These are phyloP conservation scores for Cyclanthera cordifolia DNA, from an alignment of 306 rosid species.

Conservation along the genomic window DNA sequence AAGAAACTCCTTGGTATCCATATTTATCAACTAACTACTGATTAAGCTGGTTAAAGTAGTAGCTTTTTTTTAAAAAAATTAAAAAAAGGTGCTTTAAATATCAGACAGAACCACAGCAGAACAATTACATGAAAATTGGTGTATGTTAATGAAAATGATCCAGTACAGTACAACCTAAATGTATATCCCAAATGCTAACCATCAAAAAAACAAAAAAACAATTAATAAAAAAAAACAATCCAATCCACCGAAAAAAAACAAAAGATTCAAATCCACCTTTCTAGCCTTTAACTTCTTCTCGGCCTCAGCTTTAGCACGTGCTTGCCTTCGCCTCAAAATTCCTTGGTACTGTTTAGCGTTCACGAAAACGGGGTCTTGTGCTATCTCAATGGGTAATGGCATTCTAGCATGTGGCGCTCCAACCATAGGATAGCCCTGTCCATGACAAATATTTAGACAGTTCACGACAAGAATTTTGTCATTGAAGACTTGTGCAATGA, in stretches of 20 bases:
- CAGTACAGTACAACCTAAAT: neutral
- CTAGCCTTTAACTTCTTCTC: slow-evolving; percentile 76
- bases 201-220: neutral
- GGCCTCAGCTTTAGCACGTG: slow-evolving; percentile 96
- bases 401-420: slow-evolving; percentile 91
- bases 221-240: neutral
- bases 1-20: neutral
- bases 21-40: neutral
- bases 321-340: slow-evolving; percentile 91
- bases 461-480: neutral
- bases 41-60: too few relatives aligned
- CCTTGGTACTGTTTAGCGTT: slow-evolving; percentile 98
- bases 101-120: neutral
- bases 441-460: neutral
- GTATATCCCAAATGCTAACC: neutral
- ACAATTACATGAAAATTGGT: neutral
- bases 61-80: too few relatives aligned
- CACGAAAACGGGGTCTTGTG: slow-evolving; percentile 96
- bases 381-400: slow-evolving; percentile 93
- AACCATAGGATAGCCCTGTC: slow-evolving; percentile 69
- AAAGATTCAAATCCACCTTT: slow-evolving; percentile 72
- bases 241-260: neutral
- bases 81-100: too few relatives aligned
- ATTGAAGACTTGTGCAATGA: neutral
- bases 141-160: neutral